Percentiles rank a stretch among this genome's conserved stretches.
phyloP scores from a whole-genome alignment of 306 rosid species.

The Neltuma alba region DNA sequence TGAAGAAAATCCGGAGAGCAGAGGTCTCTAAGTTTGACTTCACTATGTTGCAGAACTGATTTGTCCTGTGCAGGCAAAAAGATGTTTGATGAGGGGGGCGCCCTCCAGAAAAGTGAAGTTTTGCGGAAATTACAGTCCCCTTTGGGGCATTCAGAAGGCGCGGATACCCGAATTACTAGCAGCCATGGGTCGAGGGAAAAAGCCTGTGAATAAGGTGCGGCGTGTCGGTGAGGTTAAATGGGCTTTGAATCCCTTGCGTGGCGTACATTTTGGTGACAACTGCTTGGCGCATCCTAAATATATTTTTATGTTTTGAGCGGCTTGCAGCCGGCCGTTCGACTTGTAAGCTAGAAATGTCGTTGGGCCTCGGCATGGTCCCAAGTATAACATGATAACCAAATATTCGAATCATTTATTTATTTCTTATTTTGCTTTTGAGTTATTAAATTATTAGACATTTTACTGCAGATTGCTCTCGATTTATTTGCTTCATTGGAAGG shows the following conservation, averaged over 20 bases:
- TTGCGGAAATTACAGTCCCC: slow-evolving; percentile 1
- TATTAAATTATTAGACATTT: not conserved
- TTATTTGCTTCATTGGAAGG: not conserved
- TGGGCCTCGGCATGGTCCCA: too few species aligned
- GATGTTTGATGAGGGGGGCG: not conserved
- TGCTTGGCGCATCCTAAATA: not conserved
- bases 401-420: too few species aligned
- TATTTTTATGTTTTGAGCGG: not conserved
- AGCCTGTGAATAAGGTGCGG: not conserved
- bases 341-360: not conserved
- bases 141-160: not conserved
- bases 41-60: not conserved
- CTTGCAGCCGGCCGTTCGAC: not conserved
- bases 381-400: not conserved
- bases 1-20: slow-evolving; percentile 62
- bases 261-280: not conserved
- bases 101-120: not conserved
- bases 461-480: not conserved
- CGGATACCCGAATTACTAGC: not conserved
- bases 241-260: not conserved
- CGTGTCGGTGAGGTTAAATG: not conserved
- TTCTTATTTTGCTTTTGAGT: not conserved
- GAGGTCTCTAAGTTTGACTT: slow-evolving; percentile 36
- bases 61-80: slow-evolving; percentile 3
- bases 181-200: not conserved